These are phyloP conservation scores for Aurantiochytrium sp. DNA, from an alignment of 108 stramenopile genomes.

Conservation along the genomic window DNA sequence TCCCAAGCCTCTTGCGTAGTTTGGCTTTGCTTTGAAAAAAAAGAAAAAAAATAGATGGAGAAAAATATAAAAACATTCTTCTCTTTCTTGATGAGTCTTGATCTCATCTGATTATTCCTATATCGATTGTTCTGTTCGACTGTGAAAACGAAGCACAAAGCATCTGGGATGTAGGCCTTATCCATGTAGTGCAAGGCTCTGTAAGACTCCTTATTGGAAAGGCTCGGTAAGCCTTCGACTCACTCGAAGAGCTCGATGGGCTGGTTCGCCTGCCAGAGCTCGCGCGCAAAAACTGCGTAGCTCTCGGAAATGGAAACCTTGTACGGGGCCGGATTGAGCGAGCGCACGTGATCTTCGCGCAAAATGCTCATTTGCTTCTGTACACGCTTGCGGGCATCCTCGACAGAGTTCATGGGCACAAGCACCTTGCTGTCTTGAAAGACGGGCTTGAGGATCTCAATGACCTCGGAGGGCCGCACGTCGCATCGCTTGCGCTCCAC, in stretches of 20 bases:
- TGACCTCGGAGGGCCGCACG: constrained; percentile 70
- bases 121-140: no score
- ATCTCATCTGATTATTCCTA: no score
- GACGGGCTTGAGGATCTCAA: constrained; percentile 66
- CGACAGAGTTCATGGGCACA: neutral
- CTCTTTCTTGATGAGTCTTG: no score
- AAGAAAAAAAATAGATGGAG: no score
- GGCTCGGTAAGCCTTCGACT: neutral
- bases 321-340: constrained; percentile 76
- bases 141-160: no score
- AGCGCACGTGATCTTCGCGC: constrained; percentile 67
- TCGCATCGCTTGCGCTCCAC: constrained; percentile 61
- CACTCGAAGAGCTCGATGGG: constrained; percentile 57
- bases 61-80: no score
- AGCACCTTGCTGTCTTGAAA: constrained; percentile 52
- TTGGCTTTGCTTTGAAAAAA: no score
- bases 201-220: no score
- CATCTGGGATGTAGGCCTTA: no score
- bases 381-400: constrained; percentile 45
- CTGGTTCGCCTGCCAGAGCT: constrained; percentile 74
- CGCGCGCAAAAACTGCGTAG: constrained; percentile 70
- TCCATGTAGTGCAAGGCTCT: no score
- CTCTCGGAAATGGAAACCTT: constrained; percentile 68
- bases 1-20: no score
- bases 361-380: constrained; percentile 51